Conservation (phyloP, 2,329 filamentous ascomycete species). For the Cercospora citrullina region DNA sequence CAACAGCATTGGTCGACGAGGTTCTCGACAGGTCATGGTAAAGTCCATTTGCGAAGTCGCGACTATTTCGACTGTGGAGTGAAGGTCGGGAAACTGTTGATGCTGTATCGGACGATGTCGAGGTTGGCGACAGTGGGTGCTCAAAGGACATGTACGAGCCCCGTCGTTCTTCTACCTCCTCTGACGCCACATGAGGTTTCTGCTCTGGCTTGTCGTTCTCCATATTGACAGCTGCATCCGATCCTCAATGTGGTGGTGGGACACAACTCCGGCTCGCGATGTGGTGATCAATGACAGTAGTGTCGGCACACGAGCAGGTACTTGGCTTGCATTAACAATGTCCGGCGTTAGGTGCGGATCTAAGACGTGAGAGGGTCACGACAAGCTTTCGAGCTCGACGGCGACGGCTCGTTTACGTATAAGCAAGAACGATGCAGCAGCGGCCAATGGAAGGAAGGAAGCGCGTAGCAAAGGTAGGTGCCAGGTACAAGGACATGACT, state of each 20-base stretch:
- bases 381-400: slow-evolving; percentile 14
- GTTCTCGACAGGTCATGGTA: slow-evolving; percentile 33
- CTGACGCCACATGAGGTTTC: slow-evolving; percentile 12
- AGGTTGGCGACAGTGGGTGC: slow-evolving; percentile 28
- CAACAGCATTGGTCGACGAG: slow-evolving; percentile 35
- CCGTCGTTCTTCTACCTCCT: slow-evolving; percentile 12
- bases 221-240: slow-evolving; percentile 13
- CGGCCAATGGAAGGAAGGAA: background rate
- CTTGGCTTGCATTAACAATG: slow-evolving; percentile 9
- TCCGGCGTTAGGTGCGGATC: slow-evolving; percentile 15
- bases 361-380: background rate
- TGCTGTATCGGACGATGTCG: slow-evolving; percentile 31
- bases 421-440: background rate
- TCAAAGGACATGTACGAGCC: slow-evolving; percentile 34
- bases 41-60: slow-evolving; percentile 29
- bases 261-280: background rate
- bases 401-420: background rate
- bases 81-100: slow-evolving; percentile 26
- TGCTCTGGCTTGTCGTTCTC: slow-evolving; percentile 17
- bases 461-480: background rate
- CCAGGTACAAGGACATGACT: background rate
- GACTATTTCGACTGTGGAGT: slow-evolving; percentile 25
- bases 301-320: background rate
- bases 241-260: background rate
- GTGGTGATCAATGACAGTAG: background rate